A percentile compares a stretch with the other conserved stretches of the same genome.
phyloP scores from a whole-genome alignment of 2,329 filamentous ascomycete genomes.

The Nigrospora oryzae region DNA sequence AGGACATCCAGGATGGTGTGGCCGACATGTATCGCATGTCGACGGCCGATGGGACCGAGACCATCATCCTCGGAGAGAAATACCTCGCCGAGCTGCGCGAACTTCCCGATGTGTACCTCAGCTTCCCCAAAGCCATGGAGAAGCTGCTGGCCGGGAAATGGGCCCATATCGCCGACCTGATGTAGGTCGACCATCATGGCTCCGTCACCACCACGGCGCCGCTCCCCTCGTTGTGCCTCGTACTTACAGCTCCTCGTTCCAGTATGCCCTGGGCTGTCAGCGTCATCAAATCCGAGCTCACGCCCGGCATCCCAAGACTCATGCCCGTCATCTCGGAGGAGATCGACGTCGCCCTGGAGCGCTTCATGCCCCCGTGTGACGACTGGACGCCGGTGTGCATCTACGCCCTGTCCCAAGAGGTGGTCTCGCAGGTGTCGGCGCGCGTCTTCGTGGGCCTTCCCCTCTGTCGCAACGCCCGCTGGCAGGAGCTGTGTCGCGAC shows the following conservation, averaged over 20 bases:
- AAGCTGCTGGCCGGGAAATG: neutral
- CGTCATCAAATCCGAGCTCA: neutral
- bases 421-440: slow-evolving; percentile 20
- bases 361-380: slow-evolving; percentile 1
- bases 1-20: neutral
- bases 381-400: slow-evolving; percentile 7
- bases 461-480: slow-evolving; percentile 11
- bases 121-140: neutral
- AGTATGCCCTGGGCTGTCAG: neutral
- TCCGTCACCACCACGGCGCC: no score
- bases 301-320: neutral
- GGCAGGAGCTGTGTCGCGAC: neutral
- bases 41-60: neutral
- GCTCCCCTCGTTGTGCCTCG: neutral
- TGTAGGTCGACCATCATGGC: neutral
- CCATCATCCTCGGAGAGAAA: neutral
- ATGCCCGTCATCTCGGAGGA: neutral
- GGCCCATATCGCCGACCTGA: neutral
- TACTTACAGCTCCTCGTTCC: neutral
- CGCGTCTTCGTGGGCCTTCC: slow-evolving; percentile 21
- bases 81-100: neutral
- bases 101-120: neutral
- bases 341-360: slow-evolving; percentile 2
- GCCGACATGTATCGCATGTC: neutral
- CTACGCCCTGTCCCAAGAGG: slow-evolving; percentile 14